A percentile compares a stretch with the other conserved stretches of the same genome.
These are phyloP conservation scores for Scutellaria barbata DNA, from an alignment of 257 asterid genomes.

Conservation along the genomic window DNA sequence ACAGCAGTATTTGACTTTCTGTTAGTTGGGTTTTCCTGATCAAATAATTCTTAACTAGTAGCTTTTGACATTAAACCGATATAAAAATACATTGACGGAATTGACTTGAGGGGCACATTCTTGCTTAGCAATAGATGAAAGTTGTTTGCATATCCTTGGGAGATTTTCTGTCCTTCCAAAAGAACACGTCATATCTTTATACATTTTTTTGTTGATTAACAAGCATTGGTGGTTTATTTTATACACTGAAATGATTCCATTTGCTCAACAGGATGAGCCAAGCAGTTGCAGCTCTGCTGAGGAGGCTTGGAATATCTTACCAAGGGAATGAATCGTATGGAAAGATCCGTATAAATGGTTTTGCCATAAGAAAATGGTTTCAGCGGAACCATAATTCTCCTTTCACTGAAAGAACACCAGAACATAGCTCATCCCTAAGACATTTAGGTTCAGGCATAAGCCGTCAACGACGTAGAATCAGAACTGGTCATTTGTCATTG, in stretches of 20 bases:
- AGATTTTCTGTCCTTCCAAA: conserved; percentile 3
- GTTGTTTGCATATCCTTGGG: conserved; percentile 10
- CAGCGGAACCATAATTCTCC: conserved; percentile 73
- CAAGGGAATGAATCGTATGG: conserved; percentile 85
- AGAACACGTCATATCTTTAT: conserved; percentile 19
- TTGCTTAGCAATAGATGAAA: not conserved
- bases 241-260: conserved; percentile 29
- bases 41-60: conserved; percentile 2
- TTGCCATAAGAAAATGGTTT: conserved; percentile 76
- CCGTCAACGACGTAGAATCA: conserved; percentile 75
- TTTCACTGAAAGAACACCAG: conserved; percentile 48
- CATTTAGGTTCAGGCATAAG: conserved; percentile 72
- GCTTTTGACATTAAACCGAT: conserved; percentile 11
- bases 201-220: conserved; percentile 5
- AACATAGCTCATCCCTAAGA: conserved; percentile 49
- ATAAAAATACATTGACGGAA: conserved; percentile 2
- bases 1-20: conserved; percentile 13
- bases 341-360: conserved; percentile 80
- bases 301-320: conserved; percentile 83
- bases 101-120: not conserved
- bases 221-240: not conserved
- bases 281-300: conserved; percentile 72
- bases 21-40: not conserved
- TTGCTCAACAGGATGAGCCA: conserved; percentile 76
- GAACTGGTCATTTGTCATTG: conserved; percentile 71